Evolutionary conservation across 2,329 filamentous ascomycete genomes (phyloP).

Genomic region (Ophiostoma ips): DNA sequence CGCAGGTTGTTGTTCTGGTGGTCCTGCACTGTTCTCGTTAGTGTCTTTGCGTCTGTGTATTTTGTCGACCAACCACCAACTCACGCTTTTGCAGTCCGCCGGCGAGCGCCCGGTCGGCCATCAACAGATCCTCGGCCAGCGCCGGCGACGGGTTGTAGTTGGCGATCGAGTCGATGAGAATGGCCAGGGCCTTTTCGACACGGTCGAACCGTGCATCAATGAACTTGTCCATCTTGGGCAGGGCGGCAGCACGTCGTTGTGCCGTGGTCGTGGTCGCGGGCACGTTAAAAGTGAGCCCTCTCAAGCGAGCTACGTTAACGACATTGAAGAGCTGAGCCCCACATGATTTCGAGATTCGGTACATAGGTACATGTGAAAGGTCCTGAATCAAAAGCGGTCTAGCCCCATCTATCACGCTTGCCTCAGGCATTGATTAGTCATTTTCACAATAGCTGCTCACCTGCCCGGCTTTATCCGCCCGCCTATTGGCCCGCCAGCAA

Average conservation of each 20-base stretch:
- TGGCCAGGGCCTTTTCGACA: conserved; percentile 51
- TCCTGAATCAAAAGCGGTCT: neutral
- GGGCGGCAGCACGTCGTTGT: neutral
- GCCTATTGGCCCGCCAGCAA: neutral
- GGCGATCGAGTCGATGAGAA: conserved; percentile 63
- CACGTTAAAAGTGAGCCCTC: too few relatives aligned
- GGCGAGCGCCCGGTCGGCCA: conserved; percentile 54
- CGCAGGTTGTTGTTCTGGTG: conserved; percentile 64
- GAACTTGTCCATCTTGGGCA: conserved; percentile 42
- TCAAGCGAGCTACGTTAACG: too few relatives aligned
- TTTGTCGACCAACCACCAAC: conserved; percentile 14
- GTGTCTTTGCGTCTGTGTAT: neutral
- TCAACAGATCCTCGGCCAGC: conserved; percentile 54
- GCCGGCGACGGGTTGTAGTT: conserved; percentile 64
- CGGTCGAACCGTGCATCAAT: conserved; percentile 51
- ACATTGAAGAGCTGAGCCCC: neutral
- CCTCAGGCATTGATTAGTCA: conserved; percentile 6
- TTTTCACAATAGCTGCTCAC: neutral
- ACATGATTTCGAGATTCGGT: neutral
- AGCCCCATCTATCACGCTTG: neutral
- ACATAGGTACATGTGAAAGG: neutral
- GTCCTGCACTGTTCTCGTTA: conserved; percentile 38
- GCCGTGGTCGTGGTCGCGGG: neutral
- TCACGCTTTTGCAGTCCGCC: conserved; percentile 51
- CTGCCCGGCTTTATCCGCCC: conserved; percentile 20